These are phyloP conservation scores for Rhizomucor pusillus DNA, from an alignment of 371 early-diverging fungal species.

Conservation along the genomic window DNA sequence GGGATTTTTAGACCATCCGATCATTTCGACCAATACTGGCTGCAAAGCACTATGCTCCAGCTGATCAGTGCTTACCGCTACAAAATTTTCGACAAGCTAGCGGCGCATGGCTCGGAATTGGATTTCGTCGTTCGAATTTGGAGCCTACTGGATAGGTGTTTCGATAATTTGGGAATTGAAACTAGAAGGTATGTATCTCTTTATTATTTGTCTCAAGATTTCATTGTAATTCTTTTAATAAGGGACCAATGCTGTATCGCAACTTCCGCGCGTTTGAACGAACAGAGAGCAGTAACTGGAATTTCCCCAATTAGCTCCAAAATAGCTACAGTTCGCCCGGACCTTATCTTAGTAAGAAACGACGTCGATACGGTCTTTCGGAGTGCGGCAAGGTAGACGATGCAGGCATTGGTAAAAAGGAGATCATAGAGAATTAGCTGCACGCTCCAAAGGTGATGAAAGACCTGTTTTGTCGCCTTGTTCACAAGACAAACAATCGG, in stretches of 20 bases:
- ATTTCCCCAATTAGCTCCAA: background rate
- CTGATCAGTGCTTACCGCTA: background rate
- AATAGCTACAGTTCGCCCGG: background rate
- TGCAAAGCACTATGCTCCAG: background rate
- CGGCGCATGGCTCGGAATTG: background rate
- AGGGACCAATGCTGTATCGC: constrained; percentile 1
- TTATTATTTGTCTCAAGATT: too few relatives aligned
- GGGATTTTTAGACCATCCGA: too few relatives aligned
- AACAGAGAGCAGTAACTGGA: background rate
- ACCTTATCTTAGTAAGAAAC: background rate
- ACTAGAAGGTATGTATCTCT: too few relatives aligned
- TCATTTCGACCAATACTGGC: background rate
- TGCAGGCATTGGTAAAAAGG: background rate
- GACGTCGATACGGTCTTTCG: background rate
- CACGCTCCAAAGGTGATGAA: constrained; percentile 7
- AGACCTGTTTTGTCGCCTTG: background rate
- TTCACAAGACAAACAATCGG: background rate
- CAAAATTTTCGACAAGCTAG: background rate
- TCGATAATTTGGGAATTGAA: too few relatives aligned
- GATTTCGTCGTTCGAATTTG: background rate
- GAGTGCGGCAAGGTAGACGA: background rate
- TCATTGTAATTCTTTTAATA: too few relatives aligned
- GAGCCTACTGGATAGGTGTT: background rate
- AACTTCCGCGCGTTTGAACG: background rate
- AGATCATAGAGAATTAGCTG: constrained; percentile 1